Evolutionary conservation across 2,329 filamentous ascomycete species (phyloP).

Genomic region (Cladosporium sp.): DNA sequence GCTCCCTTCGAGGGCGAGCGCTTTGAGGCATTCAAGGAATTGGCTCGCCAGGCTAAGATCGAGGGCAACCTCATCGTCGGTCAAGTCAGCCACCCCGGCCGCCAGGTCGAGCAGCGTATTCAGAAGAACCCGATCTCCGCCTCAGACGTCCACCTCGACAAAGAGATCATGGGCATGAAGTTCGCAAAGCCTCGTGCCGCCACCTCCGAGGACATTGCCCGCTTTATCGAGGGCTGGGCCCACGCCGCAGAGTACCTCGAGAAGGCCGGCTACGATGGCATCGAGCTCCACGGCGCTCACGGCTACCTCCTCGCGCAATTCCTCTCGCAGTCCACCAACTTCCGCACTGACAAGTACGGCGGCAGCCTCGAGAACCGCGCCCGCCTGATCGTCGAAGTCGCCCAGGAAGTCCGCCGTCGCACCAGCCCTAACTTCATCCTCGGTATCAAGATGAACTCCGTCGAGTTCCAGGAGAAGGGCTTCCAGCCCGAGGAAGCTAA

Average conservation of each 20-base stretch:
- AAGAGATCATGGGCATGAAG: conserved; percentile 47
- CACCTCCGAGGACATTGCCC: conserved; percentile 55
- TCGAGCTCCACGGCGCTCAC: conserved; percentile 49
- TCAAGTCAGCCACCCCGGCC: conserved; percentile 64
- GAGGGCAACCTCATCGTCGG: conserved; percentile 60
- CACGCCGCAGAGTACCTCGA: conserved; percentile 63
- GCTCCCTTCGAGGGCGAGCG: conserved; percentile 55
- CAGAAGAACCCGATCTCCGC: conserved; percentile 54
- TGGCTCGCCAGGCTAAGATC: conserved; percentile 57
- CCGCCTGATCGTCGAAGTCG: conserved; percentile 44
- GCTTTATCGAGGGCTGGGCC: conserved; percentile 61
- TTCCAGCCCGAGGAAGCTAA: conserved; percentile 54
- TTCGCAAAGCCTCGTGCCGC: conserved; percentile 58
- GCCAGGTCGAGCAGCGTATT: conserved; percentile 52
- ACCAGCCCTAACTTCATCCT: conserved; percentile 46
- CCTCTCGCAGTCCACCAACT: conserved; percentile 44
- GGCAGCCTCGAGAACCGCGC: conserved; percentile 46
- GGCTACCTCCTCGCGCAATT: conserved; percentile 50
- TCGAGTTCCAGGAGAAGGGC: conserved; percentile 56
- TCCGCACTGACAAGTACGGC: conserved; percentile 47
- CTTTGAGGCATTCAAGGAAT: conserved; percentile 59
- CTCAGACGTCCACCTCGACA: conserved; percentile 50
- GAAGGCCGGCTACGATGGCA: conserved; percentile 60
- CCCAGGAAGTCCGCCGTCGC: conserved; percentile 39
- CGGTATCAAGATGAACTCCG: conserved; percentile 61